These are phyloP conservation scores for Aspergillus calidoustus DNA, from an alignment of 2,329 filamentous ascomycete species.

Conservation along the genomic window DNA sequence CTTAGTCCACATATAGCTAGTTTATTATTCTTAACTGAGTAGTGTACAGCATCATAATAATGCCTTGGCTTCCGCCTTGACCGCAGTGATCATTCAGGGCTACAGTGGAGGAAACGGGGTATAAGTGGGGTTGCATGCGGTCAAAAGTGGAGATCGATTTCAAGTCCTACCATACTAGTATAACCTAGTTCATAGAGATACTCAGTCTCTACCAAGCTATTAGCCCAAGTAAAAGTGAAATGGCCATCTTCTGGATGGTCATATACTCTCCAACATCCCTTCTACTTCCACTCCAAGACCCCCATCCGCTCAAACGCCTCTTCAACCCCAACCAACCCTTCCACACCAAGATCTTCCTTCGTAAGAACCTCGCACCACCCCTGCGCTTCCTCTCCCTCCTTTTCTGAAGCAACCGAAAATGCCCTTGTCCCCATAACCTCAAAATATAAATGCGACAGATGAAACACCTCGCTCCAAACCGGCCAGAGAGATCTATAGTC, in stretches of 20 bases:
- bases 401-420: not conserved
- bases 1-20: too few relatives aligned
- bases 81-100: too few relatives aligned
- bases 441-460: conserved; percentile 13
- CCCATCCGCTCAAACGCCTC: conserved; percentile 3
- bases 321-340: conserved; percentile 2
- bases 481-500: conserved; percentile 38
- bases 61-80: too few relatives aligned
- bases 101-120: too few relatives aligned
- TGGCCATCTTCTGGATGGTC: not conserved
- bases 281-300: not conserved
- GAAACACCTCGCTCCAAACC: conserved; percentile 35
- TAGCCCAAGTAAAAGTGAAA: too few relatives aligned
- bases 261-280: not conserved
- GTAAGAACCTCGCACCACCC: not conserved
- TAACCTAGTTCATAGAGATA: too few relatives aligned
- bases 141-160: not conserved
- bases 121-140: not conserved
- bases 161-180: not conserved
- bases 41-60: too few relatives aligned
- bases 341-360: not conserved
- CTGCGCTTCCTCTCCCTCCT: not conserved
- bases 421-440: not conserved
- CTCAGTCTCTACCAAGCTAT: too few relatives aligned
- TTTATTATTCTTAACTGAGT: too few relatives aligned